Base-by-base conservation (phyloP, 129 eudicot genomes). In the Arctium minus region DNA sequence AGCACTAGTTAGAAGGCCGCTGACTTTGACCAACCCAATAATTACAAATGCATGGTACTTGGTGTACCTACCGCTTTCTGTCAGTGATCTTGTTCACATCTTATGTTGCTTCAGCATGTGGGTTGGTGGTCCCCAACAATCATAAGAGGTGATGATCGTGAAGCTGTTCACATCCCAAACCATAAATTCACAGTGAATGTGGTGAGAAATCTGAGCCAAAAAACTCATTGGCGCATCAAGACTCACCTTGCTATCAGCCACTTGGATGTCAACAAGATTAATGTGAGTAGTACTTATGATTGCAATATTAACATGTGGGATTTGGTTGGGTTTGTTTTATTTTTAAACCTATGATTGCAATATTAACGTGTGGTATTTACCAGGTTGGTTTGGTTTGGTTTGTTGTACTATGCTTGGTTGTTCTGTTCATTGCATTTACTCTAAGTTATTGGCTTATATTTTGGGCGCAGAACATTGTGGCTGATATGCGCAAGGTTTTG, bases 81-180 rank as follows among this genome's bases (percentile, higher is more conserved):
- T 15, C 22, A 10, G 36, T 83, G 30, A 40, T 18, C 74, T 42
- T 30, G 65, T 42, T 77, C 53, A 17, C 31, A 72, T 77, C 29
- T 76, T 65, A 29, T 86, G 79, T 77, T 70, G 80, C 60, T 88
- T 81, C 87, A 93, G 97, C 97, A 91, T 83, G 89, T 93, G 70
- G 97, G 97, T 72, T 93, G 97, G 97, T 93, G 97, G 97, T 91
- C 97, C 27, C 95, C 97, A 83, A 93, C 97, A 81, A 80, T 93
- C 33, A 91, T 93, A 78, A 86, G 97, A 93, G 96, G 95, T 8
- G 97, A 93, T 89, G 97, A 93, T 75, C 97, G 97, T 42, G 97
- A 91, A 86, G 97, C 97, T 50, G 77, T 91, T 88, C 93, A 93
- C 85, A 93, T 93, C 74, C 97, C 96, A 74, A 93, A 91, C 81